Conservation (phyloP, 2,329 filamentous ascomycete genomes). For the Anthostomella pinea region DNA sequence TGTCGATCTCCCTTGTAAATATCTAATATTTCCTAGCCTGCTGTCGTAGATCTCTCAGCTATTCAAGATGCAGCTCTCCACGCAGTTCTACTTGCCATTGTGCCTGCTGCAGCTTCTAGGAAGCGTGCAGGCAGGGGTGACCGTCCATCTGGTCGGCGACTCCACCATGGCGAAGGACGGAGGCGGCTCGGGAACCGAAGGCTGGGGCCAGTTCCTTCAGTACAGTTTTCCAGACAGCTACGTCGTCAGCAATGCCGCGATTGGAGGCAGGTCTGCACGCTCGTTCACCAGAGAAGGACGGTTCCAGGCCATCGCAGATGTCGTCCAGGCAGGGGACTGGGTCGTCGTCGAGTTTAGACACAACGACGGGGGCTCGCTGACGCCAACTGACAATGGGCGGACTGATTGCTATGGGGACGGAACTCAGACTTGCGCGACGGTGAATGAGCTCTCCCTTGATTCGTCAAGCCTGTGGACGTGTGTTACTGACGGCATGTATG, state of each 20-base stretch:
- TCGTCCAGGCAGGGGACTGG: conserved; percentile 57
- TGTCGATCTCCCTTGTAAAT: too few species aligned
- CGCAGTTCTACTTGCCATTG: too few species aligned
- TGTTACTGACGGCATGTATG: too few species aligned
- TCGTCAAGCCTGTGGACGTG: too few species aligned
- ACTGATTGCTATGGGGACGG: conserved; percentile 57
- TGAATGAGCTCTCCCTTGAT: conserved; percentile 3
- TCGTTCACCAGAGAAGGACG: conserved; percentile 65
- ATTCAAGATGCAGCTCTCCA: too few species aligned
- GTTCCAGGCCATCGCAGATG: conserved; percentile 54
- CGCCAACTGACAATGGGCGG: conserved; percentile 55
- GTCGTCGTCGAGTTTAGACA: conserved; percentile 72
- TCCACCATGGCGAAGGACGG: conserved; percentile 57
- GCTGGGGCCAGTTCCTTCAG: conserved; percentile 61
- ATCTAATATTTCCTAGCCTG: too few species aligned
- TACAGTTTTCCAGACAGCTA: conserved; percentile 43
- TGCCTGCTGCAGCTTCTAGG: conserved; percentile 12
- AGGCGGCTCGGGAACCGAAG: conserved; percentile 44
- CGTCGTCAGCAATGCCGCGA: conserved; percentile 61
- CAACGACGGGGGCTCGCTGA: conserved; percentile 63
- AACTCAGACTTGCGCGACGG: conserved; percentile 49
- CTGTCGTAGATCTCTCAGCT: too few species aligned
- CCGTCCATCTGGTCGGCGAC: conserved; percentile 57
- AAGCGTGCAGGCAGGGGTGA: conserved; percentile 26
- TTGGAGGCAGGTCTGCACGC: conserved; percentile 63